These are phyloP conservation scores for Komagataella populi DNA, from an alignment of 805 yeast species.

Conservation along the genomic window DNA sequence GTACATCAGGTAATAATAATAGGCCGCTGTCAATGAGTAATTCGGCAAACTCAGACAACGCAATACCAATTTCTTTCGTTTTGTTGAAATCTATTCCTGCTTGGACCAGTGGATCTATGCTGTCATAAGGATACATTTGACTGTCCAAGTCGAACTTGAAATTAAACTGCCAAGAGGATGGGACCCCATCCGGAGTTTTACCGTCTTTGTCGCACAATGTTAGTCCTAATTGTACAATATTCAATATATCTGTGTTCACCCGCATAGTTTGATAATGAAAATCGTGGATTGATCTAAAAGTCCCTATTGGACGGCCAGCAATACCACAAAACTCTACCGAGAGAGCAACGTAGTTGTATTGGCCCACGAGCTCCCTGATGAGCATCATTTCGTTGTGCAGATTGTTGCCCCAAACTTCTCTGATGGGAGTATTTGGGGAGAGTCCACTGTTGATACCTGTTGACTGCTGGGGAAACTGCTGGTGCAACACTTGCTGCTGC, in stretches of 20 bases:
- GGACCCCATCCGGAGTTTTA: conserved; percentile 47
- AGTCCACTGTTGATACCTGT: conserved; percentile 15
- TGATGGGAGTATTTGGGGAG: conserved; percentile 31
- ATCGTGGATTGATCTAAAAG: conserved; percentile 77
- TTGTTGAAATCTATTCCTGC: conserved; percentile 73
- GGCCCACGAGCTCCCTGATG: conserved; percentile 43
- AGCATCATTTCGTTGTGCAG: conserved; percentile 52
- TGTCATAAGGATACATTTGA: conserved; percentile 83
- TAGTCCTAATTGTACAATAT: conserved; percentile 76
- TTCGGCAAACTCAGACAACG: conserved; percentile 70
- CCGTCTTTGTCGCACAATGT: conserved; percentile 61
- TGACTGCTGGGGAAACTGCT: conserved; percentile 11
- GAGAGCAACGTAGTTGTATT: conserved; percentile 47
- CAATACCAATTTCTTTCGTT: conserved; percentile 68
- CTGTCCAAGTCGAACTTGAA: conserved; percentile 63
- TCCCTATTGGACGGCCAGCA: conserved; percentile 90
- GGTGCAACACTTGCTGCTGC: conserved; percentile 7
- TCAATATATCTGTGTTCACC: conserved; percentile 76
- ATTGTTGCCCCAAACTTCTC: conserved; percentile 67
- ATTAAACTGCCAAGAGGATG: conserved; percentile 94
- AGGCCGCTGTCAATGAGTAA: conserved; percentile 77
- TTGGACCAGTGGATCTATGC: conserved; percentile 63
- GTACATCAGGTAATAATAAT: conserved; percentile 51
- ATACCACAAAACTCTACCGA: conserved; percentile 96
- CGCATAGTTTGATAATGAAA: conserved; percentile 94